Evolutionary conservation across 371 early-diverging fungal genomes (phyloP), one percentile per base, ranked within the genome.

Genomic region (Actinomortierella wolfii): DNA sequence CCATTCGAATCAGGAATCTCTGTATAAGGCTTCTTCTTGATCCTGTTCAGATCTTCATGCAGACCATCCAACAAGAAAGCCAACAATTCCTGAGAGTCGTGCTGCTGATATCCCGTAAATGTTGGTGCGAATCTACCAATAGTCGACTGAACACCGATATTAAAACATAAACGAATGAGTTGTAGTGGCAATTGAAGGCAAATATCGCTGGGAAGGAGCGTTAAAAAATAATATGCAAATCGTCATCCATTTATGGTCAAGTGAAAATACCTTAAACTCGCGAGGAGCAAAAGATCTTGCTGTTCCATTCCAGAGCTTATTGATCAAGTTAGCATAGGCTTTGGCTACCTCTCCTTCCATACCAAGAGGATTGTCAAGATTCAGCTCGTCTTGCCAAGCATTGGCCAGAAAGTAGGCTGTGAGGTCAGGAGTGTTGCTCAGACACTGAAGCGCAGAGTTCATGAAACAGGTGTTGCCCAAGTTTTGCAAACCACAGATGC

Each of bases 401-500:
- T 62, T 62, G 8, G 78, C 79, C 46, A 83, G 47, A 49, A 85
- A 86, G 69, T 84, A 92, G 20, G 78, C 74, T 0, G 86, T 87
- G 15, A 95, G 77, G 47, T 79, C 81, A 1, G 76, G 75, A 4
- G 89, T 89, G 59, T 87, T 86, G 64, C 86, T 82, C 20, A 94
- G 75, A 61, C 92, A 92, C 71, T 95, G 94, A 2, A 95, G 60
- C 0, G 88, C 88, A 3, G 89, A 85, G 76, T 92, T 92, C 92
- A 95, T 93, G 74, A 88, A 94, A 76, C 95, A 95, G 0, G 94
- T 93, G 67, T 95, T 95, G 49, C 94, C 94, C 21, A 93, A 78
- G 61, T 95, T 95, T 24, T 61, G 64, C 29, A 93, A 79, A 6
- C 94, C 94, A 18, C 78, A 82, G 1, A 83, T 70, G 7, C 89